These are phyloP conservation scores for Hanseniaspora taiwanica DNA, from an alignment of 805 yeast genomes.

Conservation along the genomic window DNA sequence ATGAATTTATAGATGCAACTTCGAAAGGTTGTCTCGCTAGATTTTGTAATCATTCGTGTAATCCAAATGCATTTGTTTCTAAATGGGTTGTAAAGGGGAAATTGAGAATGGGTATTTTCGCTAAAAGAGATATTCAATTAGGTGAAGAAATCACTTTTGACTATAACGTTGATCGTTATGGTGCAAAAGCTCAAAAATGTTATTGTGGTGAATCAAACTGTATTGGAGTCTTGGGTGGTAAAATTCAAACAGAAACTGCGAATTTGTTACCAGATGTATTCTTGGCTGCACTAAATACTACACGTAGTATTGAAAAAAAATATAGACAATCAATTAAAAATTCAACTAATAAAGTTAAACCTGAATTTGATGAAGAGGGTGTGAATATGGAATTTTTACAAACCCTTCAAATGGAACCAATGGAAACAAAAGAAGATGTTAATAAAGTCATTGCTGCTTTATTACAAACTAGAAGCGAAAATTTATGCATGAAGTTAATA, in stretches of 20 bases:
- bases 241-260: slow-evolving; percentile 90
- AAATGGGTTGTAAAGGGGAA: slow-evolving; percentile 94
- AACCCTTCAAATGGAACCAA: slow-evolving; percentile 39
- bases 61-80: slow-evolving; percentile 88
- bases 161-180: slow-evolving; percentile 91
- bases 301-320: slow-evolving; percentile 50
- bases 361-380: slow-evolving; percentile 38
- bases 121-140: slow-evolving; percentile 50
- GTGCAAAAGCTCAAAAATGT: slow-evolving; percentile 88
- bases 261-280: slow-evolving; percentile 68
- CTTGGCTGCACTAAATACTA: slow-evolving; percentile 77
- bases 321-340: slow-evolving; percentile 40
- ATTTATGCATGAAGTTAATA: slow-evolving; percentile 52
- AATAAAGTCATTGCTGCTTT: slow-evolving; percentile 70
- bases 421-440: slow-evolving; percentile 41
- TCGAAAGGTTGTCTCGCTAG: slow-evolving; percentile 78
- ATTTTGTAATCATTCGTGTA: slow-evolving; percentile 90
- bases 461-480: slow-evolving; percentile 58
- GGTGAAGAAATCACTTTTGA: slow-evolving; percentile 82
- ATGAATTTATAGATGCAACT: slow-evolving; percentile 92
- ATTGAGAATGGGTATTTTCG: slow-evolving; percentile 87
- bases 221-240: slow-evolving; percentile 89
- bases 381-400: slow-evolving; percentile 55
- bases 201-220: slow-evolving; percentile 90
- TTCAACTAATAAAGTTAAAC: slow-evolving; percentile 36